Base-by-base conservation (phyloP, 495 filamentous ascomycete genomes). In the Pseudomonodictys pantanalensis region DNA sequence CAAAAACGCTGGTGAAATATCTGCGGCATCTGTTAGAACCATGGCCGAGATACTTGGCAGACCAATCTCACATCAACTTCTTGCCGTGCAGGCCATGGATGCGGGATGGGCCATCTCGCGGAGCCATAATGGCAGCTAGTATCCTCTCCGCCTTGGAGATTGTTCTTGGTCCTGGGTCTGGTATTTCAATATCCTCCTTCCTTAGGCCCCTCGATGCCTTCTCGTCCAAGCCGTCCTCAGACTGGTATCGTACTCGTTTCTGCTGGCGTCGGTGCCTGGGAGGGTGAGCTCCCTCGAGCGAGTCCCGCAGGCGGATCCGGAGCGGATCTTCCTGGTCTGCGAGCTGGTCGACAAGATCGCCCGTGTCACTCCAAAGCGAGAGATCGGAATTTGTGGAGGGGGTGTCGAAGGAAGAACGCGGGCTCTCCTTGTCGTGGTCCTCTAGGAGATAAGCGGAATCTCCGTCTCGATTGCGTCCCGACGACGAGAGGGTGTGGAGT, bases 1-100 rank as follows among this genome's bases (percentile, higher is more conserved):
- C 93, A 75, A 98, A 97, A 15, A 98, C 88, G 71, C 89, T 96
- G 29, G 95, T 96, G 71, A 98, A 97, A 71, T 97, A 98, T 49
- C 91, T 96, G 67, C 26, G 25, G 59, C 22, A 47, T 20, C 2
- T 20, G 32, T 60, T 42, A 42, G 59, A 58, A 42, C 52, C 44
- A 28, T 18, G 10, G 35, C 25, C 42, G 24, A 18, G 56, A 49
- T 51, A 20, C 28, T 29, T 29, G 26, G 18, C n/a, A 53, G 17
- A 8, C 12, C 41, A 47, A 22, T 78, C 87, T 67, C 81, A 96
- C 89, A 98, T 79, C 68, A 98, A 81, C 73, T 92, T 86, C 78
- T 95, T 96, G 71, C 93, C 93, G 62, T 93, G 93, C 71, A 98
- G 80, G 75, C 95, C 95, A 78, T 95, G 88, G 58, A 88, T 83